Conservation (phyloP, 257 asterid species). For the Henckelia pumila region DNA sequence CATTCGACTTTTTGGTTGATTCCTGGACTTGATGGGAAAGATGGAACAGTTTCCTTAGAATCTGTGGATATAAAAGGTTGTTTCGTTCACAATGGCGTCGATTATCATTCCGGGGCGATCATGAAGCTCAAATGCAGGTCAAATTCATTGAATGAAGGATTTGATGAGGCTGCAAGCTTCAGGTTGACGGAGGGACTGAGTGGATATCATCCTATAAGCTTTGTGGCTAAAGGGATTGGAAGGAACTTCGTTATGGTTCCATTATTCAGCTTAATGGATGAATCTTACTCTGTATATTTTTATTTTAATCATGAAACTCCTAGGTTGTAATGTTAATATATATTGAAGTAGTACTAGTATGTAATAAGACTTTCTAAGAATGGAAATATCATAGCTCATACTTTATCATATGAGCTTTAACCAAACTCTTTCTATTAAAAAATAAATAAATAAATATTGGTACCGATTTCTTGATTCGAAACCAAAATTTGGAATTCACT, state of each 20-base stretch:
- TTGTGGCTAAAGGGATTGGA: constrained; percentile 60
- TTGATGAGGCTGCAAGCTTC: constrained; percentile 56
- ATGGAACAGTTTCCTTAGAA: constrained; percentile 53
- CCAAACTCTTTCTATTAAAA: too few species aligned
- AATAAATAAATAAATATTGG: too few species aligned
- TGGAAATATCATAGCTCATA: background rate
- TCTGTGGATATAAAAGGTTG: constrained; percentile 50
- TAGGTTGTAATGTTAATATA: background rate
- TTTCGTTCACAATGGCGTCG: constrained; percentile 36
- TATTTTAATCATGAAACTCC: constrained; percentile 25
- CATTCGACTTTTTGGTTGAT: constrained; percentile 46
- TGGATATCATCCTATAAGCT: constrained; percentile 78
- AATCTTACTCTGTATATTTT: constrained; percentile 82
- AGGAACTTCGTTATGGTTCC: constrained; percentile 66
- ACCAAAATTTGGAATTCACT: too few species aligned
- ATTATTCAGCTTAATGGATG: constrained; percentile 69
- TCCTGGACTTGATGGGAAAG: constrained; percentile 49
- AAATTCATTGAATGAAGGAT: constrained; percentile 32
- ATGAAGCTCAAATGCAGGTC: constrained; percentile 48
- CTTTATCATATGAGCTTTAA: too few species aligned
- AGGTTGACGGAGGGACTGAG: constrained; percentile 45
- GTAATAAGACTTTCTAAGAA: background rate
- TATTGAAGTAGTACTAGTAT: too few species aligned
- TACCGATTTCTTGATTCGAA: too few species aligned
- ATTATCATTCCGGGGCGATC: constrained; percentile 24